Evolutionary conservation across 805 yeast species (phyloP), one percentile per base, ranked within the genome.

Genomic region (Saccharomycopsis amapae): DNA sequence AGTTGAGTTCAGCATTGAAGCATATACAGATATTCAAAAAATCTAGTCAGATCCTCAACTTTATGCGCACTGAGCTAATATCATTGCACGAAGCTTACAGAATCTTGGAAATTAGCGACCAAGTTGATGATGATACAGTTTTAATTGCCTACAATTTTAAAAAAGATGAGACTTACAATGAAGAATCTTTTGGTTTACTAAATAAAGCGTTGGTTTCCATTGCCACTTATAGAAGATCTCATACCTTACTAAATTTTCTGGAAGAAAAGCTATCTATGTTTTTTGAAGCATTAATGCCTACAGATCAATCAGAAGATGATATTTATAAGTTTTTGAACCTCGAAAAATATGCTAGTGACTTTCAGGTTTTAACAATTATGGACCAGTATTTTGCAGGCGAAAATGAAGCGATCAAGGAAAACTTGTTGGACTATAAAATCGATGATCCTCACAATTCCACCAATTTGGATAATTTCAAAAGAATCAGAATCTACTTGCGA

Each of bases 71-170:
- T 32, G 80, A 78, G 48, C 77, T 76, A 2, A 56, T 73, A 44
- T 63, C 67, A n/a, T 42, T 68, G 5, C 56, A 55, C 0, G 71
- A 72, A 40, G 85, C 87, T 0, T 80, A 78, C 53, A 61, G 64
- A 0, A 55, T 63, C 1, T 59, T 83, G 26, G 82, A 73, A 9
- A 67, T 76, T 15, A 71, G 70, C 44, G 67, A 69, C 1, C 62
- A 68, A 0, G 76, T 79, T 12, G 81, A 75, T 48, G 85, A 81
- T 57, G 93, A 85, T 51, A 77, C 84, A 37, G 74, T 86, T 2
- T 69, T 78, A 24, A 82, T 94, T 1, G 89, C 94, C 0, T 84
- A 76, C 56, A 79, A 82, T 47, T 68, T 82, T 36, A 78, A 79
- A 49, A 56, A 71, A 1, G 74, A 75, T 35, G 94, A 85, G 46